Evolutionary conservation across 805 yeast genomes (phyloP).

Genomic region (Ogataea trehalophila): DNA sequence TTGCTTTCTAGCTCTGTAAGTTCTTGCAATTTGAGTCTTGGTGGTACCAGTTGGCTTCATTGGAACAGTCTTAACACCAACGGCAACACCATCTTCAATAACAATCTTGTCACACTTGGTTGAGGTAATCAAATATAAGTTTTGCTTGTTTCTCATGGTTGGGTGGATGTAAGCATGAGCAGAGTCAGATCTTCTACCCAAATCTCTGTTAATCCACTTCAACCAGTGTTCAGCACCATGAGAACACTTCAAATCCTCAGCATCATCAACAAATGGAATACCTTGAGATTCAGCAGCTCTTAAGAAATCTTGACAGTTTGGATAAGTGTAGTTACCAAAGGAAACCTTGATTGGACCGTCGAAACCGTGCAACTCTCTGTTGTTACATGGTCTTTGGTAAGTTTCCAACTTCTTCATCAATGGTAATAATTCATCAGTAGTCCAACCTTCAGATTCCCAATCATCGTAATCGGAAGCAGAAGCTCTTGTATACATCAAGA

Average conservation of each 20-base stretch:
- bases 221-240: slow-evolving; percentile 29
- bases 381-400: slow-evolving; percentile 27
- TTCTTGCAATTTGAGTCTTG: slow-evolving; percentile 12
- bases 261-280: slow-evolving; percentile 24
- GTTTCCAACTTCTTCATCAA: slow-evolving; percentile 27
- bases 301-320: slow-evolving; percentile 24
- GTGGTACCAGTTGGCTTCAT: slow-evolving; percentile 17
- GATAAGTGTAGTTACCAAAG: slow-evolving; percentile 28
- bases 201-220: slow-evolving; percentile 29
- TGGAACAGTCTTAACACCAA: slow-evolving; percentile 23
- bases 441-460: slow-evolving; percentile 28
- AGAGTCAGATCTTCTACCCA: slow-evolving; percentile 28
- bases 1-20: slow-evolving; percentile 39
- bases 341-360: slow-evolving; percentile 30
- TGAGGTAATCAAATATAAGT: slow-evolving; percentile 21
- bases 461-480: slow-evolving; percentile 29
- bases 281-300: slow-evolving; percentile 27
- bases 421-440: slow-evolving; percentile 25
- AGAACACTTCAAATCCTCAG: slow-evolving; percentile 21
- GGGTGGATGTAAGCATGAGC: slow-evolving; percentile 29
- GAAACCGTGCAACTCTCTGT: slow-evolving; percentile 28
- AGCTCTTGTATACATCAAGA: slow-evolving; percentile 29
- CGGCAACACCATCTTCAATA: slow-evolving; percentile 25
- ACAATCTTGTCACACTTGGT: slow-evolving; percentile 26
- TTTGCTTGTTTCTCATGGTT: slow-evolving; percentile 27